phyloP scores from a whole-genome alignment of 148 eudicot species.

The Hydrangea macrophylla region DNA sequence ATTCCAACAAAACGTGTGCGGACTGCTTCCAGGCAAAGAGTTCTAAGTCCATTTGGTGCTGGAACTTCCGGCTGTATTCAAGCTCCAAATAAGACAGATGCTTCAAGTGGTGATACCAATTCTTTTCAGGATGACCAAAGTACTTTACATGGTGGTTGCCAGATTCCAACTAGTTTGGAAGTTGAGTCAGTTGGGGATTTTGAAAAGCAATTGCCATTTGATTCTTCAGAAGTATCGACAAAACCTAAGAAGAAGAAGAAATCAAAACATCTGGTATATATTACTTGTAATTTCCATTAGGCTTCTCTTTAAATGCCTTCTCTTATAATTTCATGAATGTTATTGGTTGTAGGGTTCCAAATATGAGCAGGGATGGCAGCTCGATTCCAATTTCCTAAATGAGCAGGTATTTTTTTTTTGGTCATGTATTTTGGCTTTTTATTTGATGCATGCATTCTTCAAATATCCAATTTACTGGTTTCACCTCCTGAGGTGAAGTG shows the following conservation, averaged over 20 bases:
- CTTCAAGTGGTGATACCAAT: conserved; percentile 87
- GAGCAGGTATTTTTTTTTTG: conserved; percentile 54
- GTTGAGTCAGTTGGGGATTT: conserved; percentile 71
- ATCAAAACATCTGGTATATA: conserved; percentile 63
- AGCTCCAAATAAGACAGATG: conserved; percentile 57
- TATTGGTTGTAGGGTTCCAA: conserved; percentile 47
- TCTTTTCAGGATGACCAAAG: conserved; percentile 87
- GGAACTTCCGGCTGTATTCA: conserved; percentile 56
- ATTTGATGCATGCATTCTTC: not conserved
- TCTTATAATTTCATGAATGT: conserved; percentile 8
- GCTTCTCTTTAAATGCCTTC: not conserved
- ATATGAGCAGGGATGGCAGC: conserved; percentile 69
- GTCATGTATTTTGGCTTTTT: not conserved
- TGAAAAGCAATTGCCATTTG: conserved; percentile 57
- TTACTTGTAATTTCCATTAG: not conserved
- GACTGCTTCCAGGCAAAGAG: conserved; percentile 88
- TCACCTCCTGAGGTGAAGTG: not conserved
- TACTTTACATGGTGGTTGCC: conserved; percentile 55
- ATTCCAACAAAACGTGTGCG: conserved; percentile 83
- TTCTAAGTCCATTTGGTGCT: conserved; percentile 52
- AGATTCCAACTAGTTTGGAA: conserved; percentile 57
- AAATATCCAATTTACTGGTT: not conserved
- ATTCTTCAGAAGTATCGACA: conserved; percentile 51
- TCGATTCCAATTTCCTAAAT: conserved; percentile 56
- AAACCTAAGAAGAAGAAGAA: conserved; percentile 85